Percentiles rank a stretch among this genome's conserved stretches.
Evolutionary conservation across 2,329 filamentous ascomycete genomes (phyloP).

Genomic region (Triangularia verruculosa): DNA sequence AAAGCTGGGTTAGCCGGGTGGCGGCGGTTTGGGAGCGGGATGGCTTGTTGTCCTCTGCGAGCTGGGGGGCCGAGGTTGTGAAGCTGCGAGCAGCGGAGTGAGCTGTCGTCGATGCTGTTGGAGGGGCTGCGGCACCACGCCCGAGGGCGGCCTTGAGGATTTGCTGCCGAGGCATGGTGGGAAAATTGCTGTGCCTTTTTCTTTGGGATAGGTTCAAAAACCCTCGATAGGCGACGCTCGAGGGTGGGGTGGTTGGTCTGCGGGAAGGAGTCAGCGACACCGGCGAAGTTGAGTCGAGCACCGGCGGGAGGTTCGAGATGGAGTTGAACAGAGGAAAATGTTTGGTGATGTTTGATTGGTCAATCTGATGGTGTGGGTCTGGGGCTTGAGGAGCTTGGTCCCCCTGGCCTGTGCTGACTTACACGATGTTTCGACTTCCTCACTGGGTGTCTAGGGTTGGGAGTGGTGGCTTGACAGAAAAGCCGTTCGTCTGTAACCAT

Average conservation of each 20-base stretch:
- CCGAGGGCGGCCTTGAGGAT: constrained; percentile 25
- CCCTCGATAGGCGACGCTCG: constrained; percentile 4
- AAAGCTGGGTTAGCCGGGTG: neutral
- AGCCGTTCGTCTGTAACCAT: too few relatives aligned
- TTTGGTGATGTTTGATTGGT: constrained; percentile 21
- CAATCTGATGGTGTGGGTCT: neutral
- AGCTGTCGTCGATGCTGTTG: constrained; percentile 4
- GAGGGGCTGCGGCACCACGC: constrained; percentile 16
- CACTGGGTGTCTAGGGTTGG: neutral
- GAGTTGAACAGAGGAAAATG: constrained; percentile 23
- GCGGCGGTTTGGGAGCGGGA: neutral
- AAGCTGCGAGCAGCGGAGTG: neutral
- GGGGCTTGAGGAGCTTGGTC: neutral
- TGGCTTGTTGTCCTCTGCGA: neutral
- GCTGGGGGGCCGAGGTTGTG: neutral
- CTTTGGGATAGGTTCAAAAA: neutral
- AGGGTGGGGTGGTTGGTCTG: constrained; percentile 2
- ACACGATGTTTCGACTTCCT: neutral
- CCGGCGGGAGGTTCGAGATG: constrained; percentile 6
- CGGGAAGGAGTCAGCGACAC: neutral
- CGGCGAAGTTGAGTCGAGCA: neutral
- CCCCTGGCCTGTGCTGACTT: neutral
- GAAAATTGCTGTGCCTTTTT: constrained; percentile 6
- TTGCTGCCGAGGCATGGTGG: constrained; percentile 24
- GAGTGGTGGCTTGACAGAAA: too few relatives aligned